Evolutionary conservation across 352 stramenopile species (phyloP), one percentile per base, ranked within the genome.

Genomic region (Pythium apleroticum): DNA sequence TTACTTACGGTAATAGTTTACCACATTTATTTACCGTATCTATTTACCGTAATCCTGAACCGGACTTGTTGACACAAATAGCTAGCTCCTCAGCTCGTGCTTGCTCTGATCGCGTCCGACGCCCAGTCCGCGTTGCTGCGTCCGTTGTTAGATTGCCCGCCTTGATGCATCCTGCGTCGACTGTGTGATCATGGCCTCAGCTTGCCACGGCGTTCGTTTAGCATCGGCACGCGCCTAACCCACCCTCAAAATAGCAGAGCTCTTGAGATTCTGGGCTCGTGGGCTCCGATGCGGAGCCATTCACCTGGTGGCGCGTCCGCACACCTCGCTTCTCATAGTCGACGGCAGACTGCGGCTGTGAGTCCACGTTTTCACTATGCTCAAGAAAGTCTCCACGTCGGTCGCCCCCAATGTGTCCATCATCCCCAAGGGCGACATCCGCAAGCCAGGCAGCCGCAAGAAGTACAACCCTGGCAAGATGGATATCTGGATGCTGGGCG

Each of bases 401-500:
- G 17, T 22, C 4, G 57, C 57, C 12, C 57, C 57, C 9, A 56
- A 64, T 25, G 45, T 46, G 2, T 64, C 46, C 10, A 46, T 64
- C 30, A 49, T 64, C 19, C 45, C 57, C 15, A 46, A 46, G 11
- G 43, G 45, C 11, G 28, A n/a, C 22, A 37, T 35, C 57, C 19
- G 25, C 31, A 30, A 46, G 22, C 39, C 22, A 57, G 24, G 48
- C 20, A 27, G 19, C 9, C 39, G 52, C 41, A 63, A 63, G 24
- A 45, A 52, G 19, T 65, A 65, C 59, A 50, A 65, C 10, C 59
- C 49, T 22, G 60, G 50, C 60, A 60, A 60, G 27, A 22, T 60
- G 28, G 63, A 75, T 54, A 62, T 77, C 28, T 77, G 50, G 45
- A 41, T 72, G 11, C 35, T 75, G 4, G 71, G 71, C n/a, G 64